These are phyloP conservation scores for Mycena indigotica DNA, from an alignment of 768 basidiomycete species.

Conservation along the genomic window DNA sequence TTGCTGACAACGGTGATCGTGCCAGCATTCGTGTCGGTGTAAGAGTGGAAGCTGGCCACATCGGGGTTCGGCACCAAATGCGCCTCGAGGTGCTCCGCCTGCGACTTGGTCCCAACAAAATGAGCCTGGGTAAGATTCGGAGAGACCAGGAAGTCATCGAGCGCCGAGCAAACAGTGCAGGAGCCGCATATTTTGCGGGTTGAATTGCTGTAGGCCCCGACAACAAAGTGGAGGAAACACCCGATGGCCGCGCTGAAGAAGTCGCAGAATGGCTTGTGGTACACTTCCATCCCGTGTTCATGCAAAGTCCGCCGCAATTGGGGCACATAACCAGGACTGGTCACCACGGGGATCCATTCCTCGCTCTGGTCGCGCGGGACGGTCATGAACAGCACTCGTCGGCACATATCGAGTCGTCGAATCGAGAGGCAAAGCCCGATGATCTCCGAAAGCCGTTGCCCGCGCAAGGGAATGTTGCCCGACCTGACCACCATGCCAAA, in stretches of 20 bases:
- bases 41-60: slow-evolving; percentile 11
- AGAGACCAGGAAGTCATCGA: slow-evolving; percentile 20
- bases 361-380: slow-evolving; percentile 18
- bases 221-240: slow-evolving; percentile 19
- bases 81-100: slow-evolving; percentile 17
- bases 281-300: slow-evolving; percentile 17
- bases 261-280: slow-evolving; percentile 21
- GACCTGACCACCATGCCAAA: slow-evolving; percentile 13
- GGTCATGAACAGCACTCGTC: slow-evolving; percentile 18
- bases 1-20: slow-evolving; percentile 18
- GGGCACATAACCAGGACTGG: slow-evolving; percentile 12
- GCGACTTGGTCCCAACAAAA: slow-evolving; percentile 14
- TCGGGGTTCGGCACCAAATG: slow-evolving; percentile 10
- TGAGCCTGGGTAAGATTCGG: slow-evolving; percentile 20
- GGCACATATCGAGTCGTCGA: slow-evolving; percentile 23
- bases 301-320: slow-evolving; percentile 10
- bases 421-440: slow-evolving; percentile 18
- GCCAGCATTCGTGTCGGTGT: slow-evolving; percentile 15
- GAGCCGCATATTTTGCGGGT: slow-evolving; percentile 7
- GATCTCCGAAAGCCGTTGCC: slow-evolving; percentile 20
- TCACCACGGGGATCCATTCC: slow-evolving; percentile 19
- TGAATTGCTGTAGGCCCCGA: slow-evolving; percentile 8
- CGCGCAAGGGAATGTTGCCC: slow-evolving; percentile 15
- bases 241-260: slow-evolving; percentile 24
- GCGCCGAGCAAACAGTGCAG: slow-evolving; percentile 16